A percentile compares a stretch with the other conserved stretches of the same genome.
Conservation (phyloP, 768 basidiomycete genomes). For the Daedaleopsis nitida region DNA sequence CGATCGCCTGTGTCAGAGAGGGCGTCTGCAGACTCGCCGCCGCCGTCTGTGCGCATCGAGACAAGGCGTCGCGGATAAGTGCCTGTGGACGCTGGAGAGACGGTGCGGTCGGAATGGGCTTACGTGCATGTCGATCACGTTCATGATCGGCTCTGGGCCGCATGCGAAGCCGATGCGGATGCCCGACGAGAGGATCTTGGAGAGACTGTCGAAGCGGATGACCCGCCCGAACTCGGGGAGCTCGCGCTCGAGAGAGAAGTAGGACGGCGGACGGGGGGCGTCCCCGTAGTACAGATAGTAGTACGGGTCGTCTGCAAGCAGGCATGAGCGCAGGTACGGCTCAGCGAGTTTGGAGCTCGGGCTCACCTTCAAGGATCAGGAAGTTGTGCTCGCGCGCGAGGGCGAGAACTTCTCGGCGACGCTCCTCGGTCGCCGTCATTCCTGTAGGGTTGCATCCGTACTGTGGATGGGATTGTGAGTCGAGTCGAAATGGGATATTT, state of each 20-base stretch:
- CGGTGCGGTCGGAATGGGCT: conserved; percentile 23
- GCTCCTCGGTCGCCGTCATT: conserved; percentile 68
- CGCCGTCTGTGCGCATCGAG: conserved; percentile 50
- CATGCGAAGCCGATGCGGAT: conserved; percentile 82
- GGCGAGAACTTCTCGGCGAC: conserved; percentile 71
- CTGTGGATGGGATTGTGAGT: conserved; percentile 34
- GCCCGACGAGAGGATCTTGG: conserved; percentile 80
- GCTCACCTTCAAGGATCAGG: conserved; percentile 81
- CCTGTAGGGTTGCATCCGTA: conserved; percentile 92
- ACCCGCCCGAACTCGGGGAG: conserved; percentile 71
- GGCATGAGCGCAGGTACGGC: neutral
- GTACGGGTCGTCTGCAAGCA: conserved; percentile 73
- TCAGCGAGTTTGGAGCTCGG: too few relatives aligned
- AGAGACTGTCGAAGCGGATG: conserved; percentile 88
- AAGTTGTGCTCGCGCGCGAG: conserved; percentile 79
- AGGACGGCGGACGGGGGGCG: conserved; percentile 66
- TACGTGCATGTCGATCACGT: conserved; percentile 75
- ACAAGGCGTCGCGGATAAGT: too few relatives aligned
- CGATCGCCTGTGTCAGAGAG: conserved; percentile 67
- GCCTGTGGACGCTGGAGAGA: neutral
- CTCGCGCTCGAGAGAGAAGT: conserved; percentile 78
- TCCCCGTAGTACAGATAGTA: conserved; percentile 77
- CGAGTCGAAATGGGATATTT: too few relatives aligned
- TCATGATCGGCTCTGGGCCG: conserved; percentile 70
- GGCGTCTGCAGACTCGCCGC: conserved; percentile 70